Evolutionary conservation across 257 asterid species (phyloP).

Genomic region (Prunella vulgaris): DNA sequence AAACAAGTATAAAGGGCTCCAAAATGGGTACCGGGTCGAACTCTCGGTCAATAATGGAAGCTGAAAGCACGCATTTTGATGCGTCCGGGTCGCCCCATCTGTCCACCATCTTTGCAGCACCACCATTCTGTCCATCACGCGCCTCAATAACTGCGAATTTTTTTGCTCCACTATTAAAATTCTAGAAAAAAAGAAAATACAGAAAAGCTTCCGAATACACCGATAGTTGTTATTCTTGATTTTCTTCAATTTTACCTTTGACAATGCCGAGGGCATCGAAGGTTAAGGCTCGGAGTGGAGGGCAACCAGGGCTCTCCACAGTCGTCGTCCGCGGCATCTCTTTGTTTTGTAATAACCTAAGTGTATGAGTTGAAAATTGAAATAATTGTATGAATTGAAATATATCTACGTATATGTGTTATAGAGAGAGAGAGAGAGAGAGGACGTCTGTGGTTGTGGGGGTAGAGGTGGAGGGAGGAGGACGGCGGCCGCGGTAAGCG

Average conservation of each 20-base stretch:
- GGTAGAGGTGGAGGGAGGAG: neutral
- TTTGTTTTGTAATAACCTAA: neutral
- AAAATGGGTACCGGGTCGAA: constrained; percentile 62
- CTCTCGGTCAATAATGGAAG: constrained; percentile 63
- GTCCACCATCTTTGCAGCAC: constrained; percentile 63
- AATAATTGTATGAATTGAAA: neutral
- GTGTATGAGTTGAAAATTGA: neutral
- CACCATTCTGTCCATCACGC: constrained; percentile 40
- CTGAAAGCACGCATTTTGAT: constrained; percentile 57
- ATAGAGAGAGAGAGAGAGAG: neutral
- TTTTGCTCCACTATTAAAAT: neutral
- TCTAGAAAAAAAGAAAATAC: neutral
- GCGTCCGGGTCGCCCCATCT: constrained; percentile 91
- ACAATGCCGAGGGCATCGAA: constrained; percentile 78
- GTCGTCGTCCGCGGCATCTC: constrained; percentile 83
- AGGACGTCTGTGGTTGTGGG: neutral
- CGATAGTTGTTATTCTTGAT: neutral
- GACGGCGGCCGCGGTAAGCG: no score
- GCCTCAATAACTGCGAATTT: constrained; percentile 60
- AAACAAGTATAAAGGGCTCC: neutral
- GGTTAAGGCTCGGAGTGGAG: constrained; percentile 77
- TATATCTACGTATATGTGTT: neutral
- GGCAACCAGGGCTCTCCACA: constrained; percentile 71
- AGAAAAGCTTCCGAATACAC: neutral
- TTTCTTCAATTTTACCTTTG: constrained; percentile 47